Conservation (phyloP, 768 basidiomycete species). For the Russula earlei region DNA sequence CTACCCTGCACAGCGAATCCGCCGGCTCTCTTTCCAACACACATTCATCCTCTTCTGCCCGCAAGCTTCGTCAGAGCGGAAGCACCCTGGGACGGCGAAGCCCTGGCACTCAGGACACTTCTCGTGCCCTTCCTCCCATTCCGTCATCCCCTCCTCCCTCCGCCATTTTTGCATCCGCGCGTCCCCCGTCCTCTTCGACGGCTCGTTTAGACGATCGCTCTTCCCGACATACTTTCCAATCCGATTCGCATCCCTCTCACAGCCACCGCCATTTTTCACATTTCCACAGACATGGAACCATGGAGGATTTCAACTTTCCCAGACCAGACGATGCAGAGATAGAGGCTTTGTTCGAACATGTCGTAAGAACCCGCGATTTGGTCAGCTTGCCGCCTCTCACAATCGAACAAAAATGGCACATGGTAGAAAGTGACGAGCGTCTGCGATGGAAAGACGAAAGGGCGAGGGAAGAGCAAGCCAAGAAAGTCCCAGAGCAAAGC, state of each 20-base stretch:
- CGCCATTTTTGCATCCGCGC: constrained; percentile 22
- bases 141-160: constrained; percentile 23
- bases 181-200: constrained; percentile 30
- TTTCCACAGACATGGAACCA: constrained; percentile 30
- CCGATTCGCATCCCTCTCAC: constrained; percentile 47
- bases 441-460: constrained; percentile 69
- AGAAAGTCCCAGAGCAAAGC: constrained; percentile 50
- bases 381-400: constrained; percentile 48
- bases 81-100: constrained; percentile 33
- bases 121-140: constrained; percentile 31
- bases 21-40: constrained; percentile 29
- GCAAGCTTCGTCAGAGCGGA: constrained; percentile 45
- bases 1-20: constrained; percentile 48
- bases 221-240: constrained; percentile 54
- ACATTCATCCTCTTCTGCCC: constrained; percentile 29
- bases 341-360: constrained; percentile 68
- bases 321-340: constrained; percentile 71
- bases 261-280: constrained; percentile 35
- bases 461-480: constrained; percentile 50
- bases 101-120: constrained; percentile 46
- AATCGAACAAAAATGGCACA: constrained; percentile 85
- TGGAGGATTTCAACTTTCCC: constrained; percentile 62
- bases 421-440: constrained; percentile 78
- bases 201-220: constrained; percentile 47
- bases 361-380: constrained; percentile 62